These are phyloP conservation scores for Neonectria magnoliae DNA, from an alignment of 2,329 filamentous ascomycete genomes.

Conservation along the genomic window DNA sequence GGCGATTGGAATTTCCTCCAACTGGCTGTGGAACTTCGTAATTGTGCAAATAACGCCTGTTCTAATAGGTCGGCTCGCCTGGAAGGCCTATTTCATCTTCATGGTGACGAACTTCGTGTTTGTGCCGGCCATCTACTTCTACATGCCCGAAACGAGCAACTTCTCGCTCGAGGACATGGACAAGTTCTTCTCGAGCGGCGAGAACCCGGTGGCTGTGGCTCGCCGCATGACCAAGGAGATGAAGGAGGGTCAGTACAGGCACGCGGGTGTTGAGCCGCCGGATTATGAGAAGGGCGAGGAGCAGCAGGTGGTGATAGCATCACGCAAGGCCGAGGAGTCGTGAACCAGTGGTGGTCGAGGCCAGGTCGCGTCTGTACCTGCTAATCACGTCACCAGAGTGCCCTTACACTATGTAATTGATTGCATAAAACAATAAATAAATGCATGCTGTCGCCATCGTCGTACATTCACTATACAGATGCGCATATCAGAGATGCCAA, in stretches of 20 bases:
- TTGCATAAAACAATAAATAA: background rate
- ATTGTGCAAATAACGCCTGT: slow-evolving; percentile 63
- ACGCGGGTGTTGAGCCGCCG: slow-evolving; percentile 17
- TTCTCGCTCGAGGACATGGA: slow-evolving; percentile 63
- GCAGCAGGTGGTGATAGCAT: slow-evolving; percentile 1
- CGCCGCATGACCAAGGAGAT: slow-evolving; percentile 23
- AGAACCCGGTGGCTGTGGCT: slow-evolving; percentile 19
- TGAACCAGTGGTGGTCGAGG: background rate
- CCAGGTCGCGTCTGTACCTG: too few relatives aligned
- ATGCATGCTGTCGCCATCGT: too few relatives aligned
- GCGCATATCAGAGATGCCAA: background rate
- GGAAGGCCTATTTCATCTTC: slow-evolving; percentile 64
- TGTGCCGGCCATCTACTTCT: slow-evolving; percentile 53
- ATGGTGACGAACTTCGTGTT: slow-evolving; percentile 57
- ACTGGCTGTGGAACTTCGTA: slow-evolving; percentile 51
- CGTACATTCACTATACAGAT: too few relatives aligned
- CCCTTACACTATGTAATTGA: too few relatives aligned
- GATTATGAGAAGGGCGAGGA: slow-evolving; percentile 23
- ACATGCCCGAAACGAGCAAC: slow-evolving; percentile 63
- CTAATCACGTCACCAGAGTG: too few relatives aligned
- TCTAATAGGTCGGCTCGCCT: slow-evolving; percentile 56
- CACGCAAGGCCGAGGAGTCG: background rate
- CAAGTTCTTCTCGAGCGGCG: slow-evolving; percentile 33
- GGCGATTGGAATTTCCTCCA: slow-evolving; percentile 36
- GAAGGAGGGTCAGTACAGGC: slow-evolving; percentile 20